Percentiles rank a stretch among this genome's conserved stretches.
phyloP scores from a whole-genome alignment of 1,284 basidiomycete genomes.

The Nidula niveotomentosa region DNA sequence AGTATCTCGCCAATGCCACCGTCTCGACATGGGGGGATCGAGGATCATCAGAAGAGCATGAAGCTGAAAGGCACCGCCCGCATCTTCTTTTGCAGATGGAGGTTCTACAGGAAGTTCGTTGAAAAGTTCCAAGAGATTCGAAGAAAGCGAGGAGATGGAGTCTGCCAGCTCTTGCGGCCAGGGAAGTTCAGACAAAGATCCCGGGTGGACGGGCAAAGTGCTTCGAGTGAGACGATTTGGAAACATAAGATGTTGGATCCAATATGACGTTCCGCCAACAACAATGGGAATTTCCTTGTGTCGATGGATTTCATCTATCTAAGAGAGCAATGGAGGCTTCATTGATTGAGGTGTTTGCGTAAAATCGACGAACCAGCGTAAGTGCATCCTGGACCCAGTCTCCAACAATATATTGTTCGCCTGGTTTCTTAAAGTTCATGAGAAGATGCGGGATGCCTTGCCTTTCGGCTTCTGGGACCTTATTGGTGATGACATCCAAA shows the following conservation, averaged over 20 bases:
- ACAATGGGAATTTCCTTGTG: constrained; percentile 78
- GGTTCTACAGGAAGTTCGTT: constrained; percentile 51
- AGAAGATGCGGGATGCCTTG: constrained; percentile 86
- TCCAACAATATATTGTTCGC: constrained; percentile 85
- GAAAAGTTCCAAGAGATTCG: constrained; percentile 49
- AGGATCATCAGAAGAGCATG: constrained; percentile 70
- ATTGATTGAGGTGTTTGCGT: neutral
- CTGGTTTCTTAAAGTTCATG: constrained; percentile 85
- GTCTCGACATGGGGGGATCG: constrained; percentile 74
- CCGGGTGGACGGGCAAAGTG: neutral
- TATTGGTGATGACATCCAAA: constrained; percentile 95
- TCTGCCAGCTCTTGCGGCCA: constrained; percentile 34
- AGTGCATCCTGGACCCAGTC: constrained; percentile 83
- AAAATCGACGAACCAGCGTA: constrained; percentile 48
- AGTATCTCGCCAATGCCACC: constrained; percentile 97
- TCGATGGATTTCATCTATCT: constrained; percentile 73
- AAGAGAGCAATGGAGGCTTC: constrained; percentile 1
- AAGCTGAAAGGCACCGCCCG: constrained; percentile 57
- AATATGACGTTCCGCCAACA: constrained; percentile 96
- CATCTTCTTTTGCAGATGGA: constrained; percentile 49
- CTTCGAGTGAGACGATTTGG: constrained; percentile 58
- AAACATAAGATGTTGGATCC: constrained; percentile 92
- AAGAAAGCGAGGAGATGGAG: constrained; percentile 42
- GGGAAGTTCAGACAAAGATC: constrained; percentile 3
- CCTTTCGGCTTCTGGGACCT: constrained; percentile 79